Conservation (phyloP, 2,329 filamentous ascomycete genomes). For the Paecilomyces sp. region DNA sequence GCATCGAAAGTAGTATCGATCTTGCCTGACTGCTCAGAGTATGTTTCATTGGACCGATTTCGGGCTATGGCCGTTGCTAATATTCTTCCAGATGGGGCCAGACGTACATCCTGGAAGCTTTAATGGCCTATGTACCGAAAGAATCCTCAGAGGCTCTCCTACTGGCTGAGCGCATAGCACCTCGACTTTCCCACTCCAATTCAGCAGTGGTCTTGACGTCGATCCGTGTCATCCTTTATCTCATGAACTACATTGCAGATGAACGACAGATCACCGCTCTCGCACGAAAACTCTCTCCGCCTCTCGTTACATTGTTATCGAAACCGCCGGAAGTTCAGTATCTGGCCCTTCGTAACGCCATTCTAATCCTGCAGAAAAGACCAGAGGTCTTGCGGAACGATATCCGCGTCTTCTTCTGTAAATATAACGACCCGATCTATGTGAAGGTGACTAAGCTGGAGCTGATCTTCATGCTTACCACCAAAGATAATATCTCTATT, state of each 20-base stretch:
- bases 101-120: slow-evolving; percentile 93
- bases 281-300: slow-evolving; percentile 89
- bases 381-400: slow-evolving; percentile 94
- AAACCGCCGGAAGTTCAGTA: slow-evolving; percentile 99
- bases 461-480: slow-evolving; percentile 97
- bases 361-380: slow-evolving; percentile 85
- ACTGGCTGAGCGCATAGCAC: slow-evolving; percentile 86
- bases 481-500: slow-evolving; percentile 89
- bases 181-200: slow-evolving; percentile 94
- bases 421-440: slow-evolving; percentile 99
- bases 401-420: slow-evolving; percentile 98
- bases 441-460: slow-evolving; percentile 99
- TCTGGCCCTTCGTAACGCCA: slow-evolving; percentile 82
- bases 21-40: slow-evolving; percentile 94
- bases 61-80: slow-evolving; percentile 5
- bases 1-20: slow-evolving; percentile 98
- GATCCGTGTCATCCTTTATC: slow-evolving; percentile 90
- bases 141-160: slow-evolving; percentile 81
- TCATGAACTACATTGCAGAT: slow-evolving; percentile 97
- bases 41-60: slow-evolving; percentile 32
- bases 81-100: slow-evolving; percentile 73
- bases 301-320: slow-evolving; percentile 85
- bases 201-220: slow-evolving; percentile 94
- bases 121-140: slow-evolving; percentile 96
- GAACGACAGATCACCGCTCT: slow-evolving; percentile 79